Base-by-base conservation (phyloP, 257 asterid genomes). In the Solanum peruvianum region DNA sequence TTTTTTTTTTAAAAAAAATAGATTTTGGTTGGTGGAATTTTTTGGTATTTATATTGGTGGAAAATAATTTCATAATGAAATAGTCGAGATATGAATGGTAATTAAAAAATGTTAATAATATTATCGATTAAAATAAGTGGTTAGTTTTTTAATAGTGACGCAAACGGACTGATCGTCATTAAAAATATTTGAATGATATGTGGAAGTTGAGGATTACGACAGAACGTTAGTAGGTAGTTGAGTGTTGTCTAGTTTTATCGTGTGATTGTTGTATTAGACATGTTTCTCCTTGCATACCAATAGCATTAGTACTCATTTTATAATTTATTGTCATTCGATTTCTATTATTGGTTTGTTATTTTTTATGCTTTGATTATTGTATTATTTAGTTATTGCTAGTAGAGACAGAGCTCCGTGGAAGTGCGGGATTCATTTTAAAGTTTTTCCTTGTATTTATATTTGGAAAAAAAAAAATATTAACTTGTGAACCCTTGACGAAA, bases 321-420 rank as follows among this genome's bases (percentile, higher is more conserved):
- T n/a, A 11, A 8, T 62, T n/a, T 0, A 1, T 62, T 62, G 1
- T 62, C 11, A 0, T 64, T n/a, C 18, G 3, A 64, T 11, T 25
- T 64, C 2, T 64, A 11, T 25, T 25, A 64, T 27, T 5, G 4
- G 4, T 5, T 12, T 12, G 37, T 27, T 62, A 2, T 6, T 9
- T 1, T n/a, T 11, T 25, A 37, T 25, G 20, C 3, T 67, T 67
- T 7, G 73, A 27, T 27, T 67, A 67, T 29, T 2, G 0, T 6
- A 60, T 9, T 20, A 58, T 58, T 58, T 58, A 20, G 13, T 21
- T 8, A 1, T 21, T 58, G 64, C 64, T 56, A 56, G 11, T 7
- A 18, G 11, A 10, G 64, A 11, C 5, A 0, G 2, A 56, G n/a
- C 64, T 56, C 7, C 18, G n/a, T 18, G n/a, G 0, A 0, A 10